phyloP scores from a whole-genome alignment of 73 alveolate genomes.

The Diophrys appendiculata region DNA sequence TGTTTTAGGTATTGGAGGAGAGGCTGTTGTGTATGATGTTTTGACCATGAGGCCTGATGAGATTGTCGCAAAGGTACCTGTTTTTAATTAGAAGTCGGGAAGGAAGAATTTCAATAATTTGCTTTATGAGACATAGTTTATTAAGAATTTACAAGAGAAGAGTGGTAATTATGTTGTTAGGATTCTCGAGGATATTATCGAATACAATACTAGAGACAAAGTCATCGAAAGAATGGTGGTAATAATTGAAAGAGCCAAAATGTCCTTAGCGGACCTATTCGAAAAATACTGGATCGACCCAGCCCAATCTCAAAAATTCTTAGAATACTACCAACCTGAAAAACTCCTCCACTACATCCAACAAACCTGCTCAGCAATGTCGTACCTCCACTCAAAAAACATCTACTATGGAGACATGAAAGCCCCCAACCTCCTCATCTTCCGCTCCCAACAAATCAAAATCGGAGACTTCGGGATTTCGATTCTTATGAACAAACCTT shows the following conservation, averaged over 20 bases:
- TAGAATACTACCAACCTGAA: constrained; percentile 26
- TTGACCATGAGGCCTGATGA: constrained; percentile 2
- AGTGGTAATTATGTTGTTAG: neutral
- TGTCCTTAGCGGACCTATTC: neutral
- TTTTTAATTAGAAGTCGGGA: neutral
- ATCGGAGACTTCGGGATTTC: constrained; percentile 51
- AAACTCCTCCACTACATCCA: constrained; percentile 25
- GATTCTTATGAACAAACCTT: neutral
- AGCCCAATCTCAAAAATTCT: neutral
- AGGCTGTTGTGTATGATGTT: constrained; percentile 16
- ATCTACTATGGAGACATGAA: constrained; percentile 38
- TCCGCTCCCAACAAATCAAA: constrained; percentile 22
- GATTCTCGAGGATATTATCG: constrained; percentile 35
- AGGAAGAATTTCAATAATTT: constrained; percentile 6
- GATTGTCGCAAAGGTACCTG: constrained; percentile 28
- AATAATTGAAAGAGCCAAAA: constrained; percentile 41
- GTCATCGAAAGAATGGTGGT: constrained; percentile 22
- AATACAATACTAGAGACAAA: constrained; percentile 12
- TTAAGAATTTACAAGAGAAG: constrained; percentile 11
- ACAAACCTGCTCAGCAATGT: constrained; percentile 14
- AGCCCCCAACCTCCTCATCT: constrained; percentile 30
- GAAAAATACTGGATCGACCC: constrained; percentile 14
- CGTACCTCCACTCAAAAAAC: constrained; percentile 24
- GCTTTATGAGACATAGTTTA: constrained; percentile 22
- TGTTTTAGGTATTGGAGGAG: constrained; percentile 29